Base-by-base conservation (phyloP, 2,329 filamentous ascomycete genomes). In the Xenoacremonium recifei region DNA sequence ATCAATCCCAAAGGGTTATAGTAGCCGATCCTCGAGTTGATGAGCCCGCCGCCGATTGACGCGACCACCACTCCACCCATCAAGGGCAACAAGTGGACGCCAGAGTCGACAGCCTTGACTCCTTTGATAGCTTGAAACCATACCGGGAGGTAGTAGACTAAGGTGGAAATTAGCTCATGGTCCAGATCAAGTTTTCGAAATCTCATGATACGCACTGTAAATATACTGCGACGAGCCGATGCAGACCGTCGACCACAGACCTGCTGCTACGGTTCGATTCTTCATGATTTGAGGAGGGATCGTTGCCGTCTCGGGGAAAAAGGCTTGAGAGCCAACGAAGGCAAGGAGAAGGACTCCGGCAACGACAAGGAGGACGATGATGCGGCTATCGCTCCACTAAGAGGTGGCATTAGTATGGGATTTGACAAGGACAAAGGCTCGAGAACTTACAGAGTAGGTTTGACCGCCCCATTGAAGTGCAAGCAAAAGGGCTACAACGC, bases 381-480 rank as follows among this genome's bases (percentile, higher is more conserved):
- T 65, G 7, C 63, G 64, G 0, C 62, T 61, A 35, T 62, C 61
- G 20, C 58, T 63, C 74, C 72, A 77, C 58, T 64, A 9, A 27
- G 23, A 13, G 9, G 23, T 27, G 23, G 9, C 13, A 27, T 9
- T 27, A 17, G 6, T 10, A 73, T 70, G 21, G 16, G 6, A 53
- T 65, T 10, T 35, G 16, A 39, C 21, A 16, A 11, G 30, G 7
- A 15, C 10, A 10, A 9, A 32, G 30, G 17, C 5, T n/a, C 3
- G 36, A 15, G 4, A 17, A 50, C 57, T 48, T 36, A 59, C 58
- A 10, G 39, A 17, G 39, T 69, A 64, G 21, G 58, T 60, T 15
- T 54, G 53, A 6, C 67, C 69, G 30, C 67, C 69, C 72, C 71
- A 77, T 43, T 75, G 70, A 11, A 77, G 58, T 10, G 72, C 73